A percentile compares a stretch with the other conserved stretches of the same genome.
Conservation (phyloP, 176 grass and related monocot species). For the Saccharum officinarum region DNA sequence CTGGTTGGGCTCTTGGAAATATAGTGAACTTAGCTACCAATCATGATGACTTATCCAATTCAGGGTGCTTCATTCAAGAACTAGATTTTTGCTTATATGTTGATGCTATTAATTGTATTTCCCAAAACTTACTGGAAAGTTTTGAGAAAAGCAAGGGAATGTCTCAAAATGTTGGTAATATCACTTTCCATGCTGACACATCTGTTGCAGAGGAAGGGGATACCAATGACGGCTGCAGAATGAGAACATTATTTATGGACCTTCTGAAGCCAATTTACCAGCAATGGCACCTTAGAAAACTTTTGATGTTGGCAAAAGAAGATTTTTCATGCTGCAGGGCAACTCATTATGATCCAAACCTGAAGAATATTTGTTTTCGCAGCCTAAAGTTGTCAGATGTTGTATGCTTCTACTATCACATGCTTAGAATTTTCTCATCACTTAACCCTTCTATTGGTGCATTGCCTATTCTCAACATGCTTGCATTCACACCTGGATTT, state of each 20-base stretch:
- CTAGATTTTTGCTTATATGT: conserved; percentile 74
- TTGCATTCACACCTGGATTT: conserved; percentile 94
- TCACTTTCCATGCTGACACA: conserved; percentile 3
- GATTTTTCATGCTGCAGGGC: conserved; percentile 22
- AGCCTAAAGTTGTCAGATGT: conserved; percentile 61
- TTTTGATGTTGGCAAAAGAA: conserved; percentile 59
- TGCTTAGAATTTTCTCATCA: conserved; percentile 77
- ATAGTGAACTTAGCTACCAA: conserved; percentile 67
- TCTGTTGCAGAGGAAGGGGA: conserved; percentile 39
- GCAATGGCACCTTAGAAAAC: conserved; percentile 95
- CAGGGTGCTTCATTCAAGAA: conserved; percentile 61
- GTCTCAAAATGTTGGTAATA: conserved; percentile 34
- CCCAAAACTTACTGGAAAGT: conserved; percentile 58
- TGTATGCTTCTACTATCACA: conserved; percentile 83
- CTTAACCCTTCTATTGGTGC: conserved; percentile 64
- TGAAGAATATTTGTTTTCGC: conserved; percentile 10
- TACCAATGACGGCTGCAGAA: conserved; percentile 24
- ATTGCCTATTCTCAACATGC: conserved; percentile 87
- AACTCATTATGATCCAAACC: conserved; percentile 24
- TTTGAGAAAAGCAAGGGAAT: conserved; percentile 56
- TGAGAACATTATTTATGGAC: conserved; percentile 58
- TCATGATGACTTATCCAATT: conserved; percentile 62
- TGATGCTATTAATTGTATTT: conserved; percentile 75
- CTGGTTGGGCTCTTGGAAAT: conserved; percentile 93
- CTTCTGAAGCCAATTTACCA: conserved; percentile 94